These are phyloP conservation scores for Kwoniella bestiolae DNA, from an alignment of 768 basidiomycete species.

Conservation along the genomic window DNA sequence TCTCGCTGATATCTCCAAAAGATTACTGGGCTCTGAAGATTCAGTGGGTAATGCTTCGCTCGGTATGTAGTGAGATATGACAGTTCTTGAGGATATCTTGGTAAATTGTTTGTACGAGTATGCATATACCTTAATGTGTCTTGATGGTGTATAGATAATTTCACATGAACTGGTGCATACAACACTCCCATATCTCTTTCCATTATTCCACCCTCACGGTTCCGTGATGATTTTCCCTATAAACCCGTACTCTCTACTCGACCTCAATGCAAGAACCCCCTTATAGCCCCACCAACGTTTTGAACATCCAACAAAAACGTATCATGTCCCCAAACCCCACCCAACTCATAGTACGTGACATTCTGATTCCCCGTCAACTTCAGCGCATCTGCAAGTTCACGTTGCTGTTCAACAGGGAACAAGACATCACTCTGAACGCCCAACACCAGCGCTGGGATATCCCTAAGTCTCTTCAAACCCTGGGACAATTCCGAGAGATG, in stretches of 20 bases:
- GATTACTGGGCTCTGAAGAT: conserved; percentile 47
- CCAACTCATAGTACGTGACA: conserved; percentile 95
- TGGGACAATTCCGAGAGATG: conserved; percentile 75
- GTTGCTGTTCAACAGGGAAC: conserved; percentile 95
- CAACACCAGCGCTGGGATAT: conserved; percentile 81
- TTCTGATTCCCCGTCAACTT: conserved; percentile 83
- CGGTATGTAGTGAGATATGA: not conserved
- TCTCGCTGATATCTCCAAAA: conserved; percentile 7
- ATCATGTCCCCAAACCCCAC: conserved; percentile 99
- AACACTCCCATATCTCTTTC: not conserved
- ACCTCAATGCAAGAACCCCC: conserved; percentile 72
- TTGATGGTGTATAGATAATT: not conserved
- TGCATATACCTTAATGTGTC: conserved; percentile 2
- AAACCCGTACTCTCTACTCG: not conserved
- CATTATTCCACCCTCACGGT: not conserved
- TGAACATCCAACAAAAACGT: conserved; percentile 93
- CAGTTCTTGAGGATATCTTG: not conserved
- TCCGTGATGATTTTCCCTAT: not conserved
- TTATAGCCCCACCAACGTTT: conserved; percentile 88
- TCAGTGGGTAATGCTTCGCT: conserved; percentile 20
- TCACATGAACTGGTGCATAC: not conserved
- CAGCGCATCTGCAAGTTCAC: conserved; percentile 90
- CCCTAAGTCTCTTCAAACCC: conserved; percentile 73
- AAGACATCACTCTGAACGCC: conserved; percentile 97
- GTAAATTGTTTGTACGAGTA: conserved; percentile 4